phyloP scores from a whole-genome alignment of 345 rosid genomes.

The Eucalyptus erythrocorys region DNA sequence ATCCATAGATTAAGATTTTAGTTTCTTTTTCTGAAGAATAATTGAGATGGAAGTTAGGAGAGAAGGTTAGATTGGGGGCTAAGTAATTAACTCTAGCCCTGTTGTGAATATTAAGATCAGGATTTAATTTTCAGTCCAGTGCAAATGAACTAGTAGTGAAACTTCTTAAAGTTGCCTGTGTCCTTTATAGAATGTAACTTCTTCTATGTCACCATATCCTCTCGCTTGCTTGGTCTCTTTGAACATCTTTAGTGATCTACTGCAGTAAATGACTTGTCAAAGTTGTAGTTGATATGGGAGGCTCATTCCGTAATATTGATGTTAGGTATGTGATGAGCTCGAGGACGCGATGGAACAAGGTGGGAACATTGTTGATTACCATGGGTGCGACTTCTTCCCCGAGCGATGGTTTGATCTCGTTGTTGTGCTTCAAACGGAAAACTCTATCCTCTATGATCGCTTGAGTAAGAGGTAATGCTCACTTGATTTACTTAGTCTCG shows the following conservation, averaged over 20 bases:
- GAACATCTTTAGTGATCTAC: neutral
- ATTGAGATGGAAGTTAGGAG: neutral
- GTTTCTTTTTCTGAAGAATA: neutral
- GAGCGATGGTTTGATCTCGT: slow-evolving; percentile 82
- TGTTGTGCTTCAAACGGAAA: slow-evolving; percentile 78
- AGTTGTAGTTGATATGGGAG: neutral
- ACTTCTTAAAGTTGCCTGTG: neutral
- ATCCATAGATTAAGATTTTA: neutral
- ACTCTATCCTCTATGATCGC: slow-evolving; percentile 63
- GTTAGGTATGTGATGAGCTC: slow-evolving; percentile 81
- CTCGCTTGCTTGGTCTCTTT: neutral
- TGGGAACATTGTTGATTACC: slow-evolving; percentile 83
- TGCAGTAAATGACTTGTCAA: neutral
- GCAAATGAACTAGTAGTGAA: neutral
- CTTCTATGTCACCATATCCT: neutral
- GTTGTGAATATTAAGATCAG: neutral
- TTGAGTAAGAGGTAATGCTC: slow-evolving; percentile 51
- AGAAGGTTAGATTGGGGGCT: neutral
- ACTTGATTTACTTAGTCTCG: neutral
- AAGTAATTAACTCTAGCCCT: neutral
- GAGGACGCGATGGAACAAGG: slow-evolving; percentile 81
- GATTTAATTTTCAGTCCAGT: neutral
- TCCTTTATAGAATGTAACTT: neutral
- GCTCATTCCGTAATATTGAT: neutral
- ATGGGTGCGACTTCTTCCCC: slow-evolving; percentile 88